Percentiles rank a stretch among this genome's conserved stretches.
Conservation (phyloP, 345 rosid species). For the Syzygium grande region DNA sequence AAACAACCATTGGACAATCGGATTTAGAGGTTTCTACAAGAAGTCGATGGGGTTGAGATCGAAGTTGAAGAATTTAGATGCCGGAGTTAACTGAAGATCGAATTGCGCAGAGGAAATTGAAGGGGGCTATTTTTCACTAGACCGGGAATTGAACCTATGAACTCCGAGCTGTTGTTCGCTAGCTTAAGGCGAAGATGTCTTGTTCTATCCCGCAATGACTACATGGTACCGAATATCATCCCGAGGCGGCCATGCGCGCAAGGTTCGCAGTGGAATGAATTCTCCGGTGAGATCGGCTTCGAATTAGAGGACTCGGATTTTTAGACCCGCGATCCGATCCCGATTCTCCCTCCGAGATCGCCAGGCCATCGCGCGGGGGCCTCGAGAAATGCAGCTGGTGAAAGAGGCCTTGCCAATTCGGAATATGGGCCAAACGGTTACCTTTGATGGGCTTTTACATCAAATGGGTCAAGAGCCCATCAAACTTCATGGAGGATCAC, state of each 20-base stretch:
- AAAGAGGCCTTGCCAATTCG: background rate
- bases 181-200: background rate
- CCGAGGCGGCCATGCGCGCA: background rate
- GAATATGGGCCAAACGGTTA: background rate
- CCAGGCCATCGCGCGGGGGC: background rate
- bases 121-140: background rate
- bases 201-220: background rate
- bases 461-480: background rate
- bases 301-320: background rate
- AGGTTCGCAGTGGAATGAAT: background rate
- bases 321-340: background rate
- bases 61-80: background rate
- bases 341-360: background rate
- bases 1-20: accelerated
- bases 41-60: background rate
- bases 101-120: background rate
- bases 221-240: background rate
- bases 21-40: background rate
- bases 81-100: background rate
- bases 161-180: background rate
- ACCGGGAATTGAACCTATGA: background rate
- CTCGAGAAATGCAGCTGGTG: background rate
- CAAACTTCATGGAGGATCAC: background rate
- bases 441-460: background rate
- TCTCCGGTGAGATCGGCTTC: background rate